A percentile compares a stretch with the other conserved stretches of the same genome.
phyloP scores from a whole-genome alignment of 2,329 filamentous ascomycete genomes.

The Alternaria incomplexa region DNA sequence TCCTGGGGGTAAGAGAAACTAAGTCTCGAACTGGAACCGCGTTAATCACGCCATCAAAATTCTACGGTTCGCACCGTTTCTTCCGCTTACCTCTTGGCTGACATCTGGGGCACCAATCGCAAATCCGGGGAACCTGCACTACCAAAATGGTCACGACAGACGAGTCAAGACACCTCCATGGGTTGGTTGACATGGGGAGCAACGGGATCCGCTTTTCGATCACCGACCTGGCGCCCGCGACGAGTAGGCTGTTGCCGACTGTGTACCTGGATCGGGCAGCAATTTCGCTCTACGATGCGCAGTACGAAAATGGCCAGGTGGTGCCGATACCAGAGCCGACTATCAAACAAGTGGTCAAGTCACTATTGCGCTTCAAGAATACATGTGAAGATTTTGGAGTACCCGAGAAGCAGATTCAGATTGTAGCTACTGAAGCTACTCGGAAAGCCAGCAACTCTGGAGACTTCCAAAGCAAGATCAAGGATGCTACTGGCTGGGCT shows the following conservation, averaged over 20 bases:
- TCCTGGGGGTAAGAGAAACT: conserved; percentile 29
- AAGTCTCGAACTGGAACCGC: conserved; percentile 17
- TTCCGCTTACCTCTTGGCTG: conserved; percentile 16
- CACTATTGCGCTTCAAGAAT: conserved; percentile 72
- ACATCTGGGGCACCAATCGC: conserved; percentile 16
- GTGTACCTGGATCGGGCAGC: conserved; percentile 78
- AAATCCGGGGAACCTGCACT: conserved; percentile 22
- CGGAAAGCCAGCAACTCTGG: conserved; percentile 77
- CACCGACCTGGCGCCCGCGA: conserved; percentile 75
- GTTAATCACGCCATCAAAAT: conserved; percentile 27
- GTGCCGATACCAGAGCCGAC: conserved; percentile 64
- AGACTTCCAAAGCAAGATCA: conserved; percentile 71
- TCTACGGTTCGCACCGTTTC: conserved; percentile 23
- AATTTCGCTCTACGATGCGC: conserved; percentile 87
- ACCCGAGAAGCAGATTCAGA: conserved; percentile 66
- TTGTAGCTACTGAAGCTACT: conserved; percentile 90
- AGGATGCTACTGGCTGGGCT: conserved; percentile 66
- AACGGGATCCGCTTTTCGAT: conserved; percentile 95
- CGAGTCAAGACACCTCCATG: conserved; percentile 35
- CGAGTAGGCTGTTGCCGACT: conserved; percentile 74
- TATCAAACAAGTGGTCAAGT: conserved; percentile 69
- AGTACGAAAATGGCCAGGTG: conserved; percentile 56
- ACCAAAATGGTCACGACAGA: conserved; percentile 18
- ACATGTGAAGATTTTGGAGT: conserved; percentile 76
- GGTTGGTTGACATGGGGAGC: conserved; percentile 54